Percentiles rank a stretch among this genome's conserved stretches.
Evolutionary conservation across 208 protist genomes (phyloP).

Genomic region (Crithidia thermophila): DNA sequence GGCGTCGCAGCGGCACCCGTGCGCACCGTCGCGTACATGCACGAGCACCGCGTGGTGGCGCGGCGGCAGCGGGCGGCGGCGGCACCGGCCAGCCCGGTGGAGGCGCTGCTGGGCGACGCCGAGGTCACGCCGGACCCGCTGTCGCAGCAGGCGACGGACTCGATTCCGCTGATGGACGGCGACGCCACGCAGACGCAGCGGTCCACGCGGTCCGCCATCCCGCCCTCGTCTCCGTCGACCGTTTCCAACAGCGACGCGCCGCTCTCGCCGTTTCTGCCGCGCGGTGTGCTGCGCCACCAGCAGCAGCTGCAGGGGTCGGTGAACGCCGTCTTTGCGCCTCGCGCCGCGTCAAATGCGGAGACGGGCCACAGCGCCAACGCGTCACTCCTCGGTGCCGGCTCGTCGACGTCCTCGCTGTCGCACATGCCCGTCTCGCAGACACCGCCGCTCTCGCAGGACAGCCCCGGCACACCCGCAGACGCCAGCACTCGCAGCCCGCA

Average conservation of each 20-base stretch:
- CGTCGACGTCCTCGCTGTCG: background rate
- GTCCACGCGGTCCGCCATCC: background rate
- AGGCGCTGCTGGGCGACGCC: background rate
- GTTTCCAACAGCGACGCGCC: conserved; percentile 8
- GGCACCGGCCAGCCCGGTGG: conserved; percentile 1
- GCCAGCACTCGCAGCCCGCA: background rate
- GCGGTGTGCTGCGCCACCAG: conserved; percentile 24
- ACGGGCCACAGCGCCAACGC: background rate
- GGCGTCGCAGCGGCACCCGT: conserved; percentile 42
- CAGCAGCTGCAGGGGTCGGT: conserved; percentile 17
- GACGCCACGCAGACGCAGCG: conserved; percentile 18
- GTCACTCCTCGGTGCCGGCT: background rate
- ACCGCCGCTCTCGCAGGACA: conserved; percentile 10
- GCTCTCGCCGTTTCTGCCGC: conserved; percentile 36
- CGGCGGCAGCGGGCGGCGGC: conserved; percentile 6
- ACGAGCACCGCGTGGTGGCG: conserved; percentile 29
- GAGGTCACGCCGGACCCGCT: conserved; percentile 13
- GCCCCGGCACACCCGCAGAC: background rate
- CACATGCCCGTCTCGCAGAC: conserved; percentile 5
- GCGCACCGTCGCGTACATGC: conserved; percentile 30
- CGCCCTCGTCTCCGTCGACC: conserved; percentile 14
- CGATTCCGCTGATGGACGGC: background rate
- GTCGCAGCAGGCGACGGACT: background rate
- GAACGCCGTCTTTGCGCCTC: background rate
- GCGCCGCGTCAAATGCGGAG: background rate